These are phyloP conservation scores for Globisporangium paroecandrum DNA, from an alignment of 352 stramenopile genomes.

Conservation along the genomic window DNA sequence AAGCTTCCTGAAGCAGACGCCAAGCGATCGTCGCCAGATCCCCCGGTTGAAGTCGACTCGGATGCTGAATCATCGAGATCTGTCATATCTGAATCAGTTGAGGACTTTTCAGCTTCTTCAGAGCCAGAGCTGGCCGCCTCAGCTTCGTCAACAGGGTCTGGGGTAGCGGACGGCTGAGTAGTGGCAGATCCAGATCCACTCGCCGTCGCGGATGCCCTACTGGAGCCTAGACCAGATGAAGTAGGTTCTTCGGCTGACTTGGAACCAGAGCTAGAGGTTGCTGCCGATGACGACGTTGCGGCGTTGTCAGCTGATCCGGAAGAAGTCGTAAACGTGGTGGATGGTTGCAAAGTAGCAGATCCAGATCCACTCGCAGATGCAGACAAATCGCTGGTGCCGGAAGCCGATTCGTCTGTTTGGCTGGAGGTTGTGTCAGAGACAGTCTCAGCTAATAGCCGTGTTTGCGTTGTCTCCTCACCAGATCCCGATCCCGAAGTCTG, in stretches of 20 bases:
- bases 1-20: neutral
- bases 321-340: neutral
- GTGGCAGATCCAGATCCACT: neutral
- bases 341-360: neutral
- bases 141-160: neutral
- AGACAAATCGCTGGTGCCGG: neutral
- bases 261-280: neutral
- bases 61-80: neutral
- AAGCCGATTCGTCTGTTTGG: neutral
- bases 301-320: neutral
- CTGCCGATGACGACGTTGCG: neutral
- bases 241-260: neutral
- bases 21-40: neutral
- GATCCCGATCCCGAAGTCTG: neutral
- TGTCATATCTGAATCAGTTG: neutral
- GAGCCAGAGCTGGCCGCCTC: neutral
- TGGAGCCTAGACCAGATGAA: neutral
- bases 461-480: conserved; percentile 1
- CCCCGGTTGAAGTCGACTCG: neutral
- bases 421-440: neutral
- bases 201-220: neutral
- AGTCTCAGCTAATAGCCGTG: neutral
- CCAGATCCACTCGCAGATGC: neutral
- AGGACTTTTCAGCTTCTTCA: neutral
- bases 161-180: neutral